These are phyloP conservation scores for Vitis labrusca DNA, from an alignment of 164 flowering plant species.

Conservation along the genomic window DNA sequence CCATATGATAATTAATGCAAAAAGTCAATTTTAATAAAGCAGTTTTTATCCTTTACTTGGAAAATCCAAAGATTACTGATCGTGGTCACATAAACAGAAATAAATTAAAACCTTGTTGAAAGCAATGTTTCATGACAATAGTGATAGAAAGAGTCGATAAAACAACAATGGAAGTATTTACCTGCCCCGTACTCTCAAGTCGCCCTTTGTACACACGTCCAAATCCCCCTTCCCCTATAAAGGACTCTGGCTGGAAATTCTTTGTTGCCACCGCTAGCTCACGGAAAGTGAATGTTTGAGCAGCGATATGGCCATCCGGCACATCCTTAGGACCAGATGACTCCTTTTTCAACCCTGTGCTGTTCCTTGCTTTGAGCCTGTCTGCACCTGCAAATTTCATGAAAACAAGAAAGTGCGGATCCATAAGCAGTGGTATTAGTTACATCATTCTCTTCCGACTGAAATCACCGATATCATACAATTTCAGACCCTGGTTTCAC, in stretches of 20 bases:
- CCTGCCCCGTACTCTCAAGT: slow-evolving; percentile 64
- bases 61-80: too few species aligned
- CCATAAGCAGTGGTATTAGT: background rate
- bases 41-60: too few species aligned
- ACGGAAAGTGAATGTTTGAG: slow-evolving; percentile 64
- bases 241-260: slow-evolving; percentile 59
- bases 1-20: too few species aligned
- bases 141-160: too few species aligned
- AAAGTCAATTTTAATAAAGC: too few species aligned
- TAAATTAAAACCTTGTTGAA: too few species aligned
- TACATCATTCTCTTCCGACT: background rate
- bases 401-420: slow-evolving; percentile 1
- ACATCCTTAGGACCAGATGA: slow-evolving; percentile 30
- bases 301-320: slow-evolving; percentile 45
- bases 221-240: slow-evolving; percentile 78
- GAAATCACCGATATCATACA: background rate
- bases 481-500: background rate
- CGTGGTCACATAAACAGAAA: too few species aligned
- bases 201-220: slow-evolving; percentile 68
- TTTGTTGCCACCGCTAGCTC: slow-evolving; percentile 72
- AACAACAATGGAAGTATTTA: slow-evolving; percentile 17
- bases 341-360: slow-evolving; percentile 38
- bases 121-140: too few species aligned
- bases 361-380: slow-evolving; percentile 42
- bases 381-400: slow-evolving; percentile 44